Evolutionary conservation across 306 rosid genomes (phyloP).

Genomic region (Glycine tomentella): DNA sequence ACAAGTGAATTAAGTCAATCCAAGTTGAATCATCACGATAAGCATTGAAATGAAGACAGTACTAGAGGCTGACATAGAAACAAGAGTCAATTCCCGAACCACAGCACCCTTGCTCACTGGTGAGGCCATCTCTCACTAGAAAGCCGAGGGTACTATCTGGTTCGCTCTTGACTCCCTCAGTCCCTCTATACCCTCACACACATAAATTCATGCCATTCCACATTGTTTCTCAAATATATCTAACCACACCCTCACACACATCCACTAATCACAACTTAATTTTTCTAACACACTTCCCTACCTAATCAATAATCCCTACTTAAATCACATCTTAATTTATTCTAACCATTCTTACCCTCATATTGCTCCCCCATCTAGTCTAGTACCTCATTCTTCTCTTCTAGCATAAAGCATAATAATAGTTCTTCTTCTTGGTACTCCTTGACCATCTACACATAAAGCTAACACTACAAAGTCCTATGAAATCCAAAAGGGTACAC

Average conservation of each 20-base stretch:
- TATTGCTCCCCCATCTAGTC: not conserved
- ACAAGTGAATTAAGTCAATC: not conserved
- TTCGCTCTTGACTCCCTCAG: constrained; percentile 99
- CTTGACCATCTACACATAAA: not conserved
- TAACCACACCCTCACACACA: constrained; percentile 25
- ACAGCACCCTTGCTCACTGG: constrained; percentile 72
- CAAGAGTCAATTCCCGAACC: constrained; percentile 99
- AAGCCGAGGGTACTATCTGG: constrained; percentile 77
- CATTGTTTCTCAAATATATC: constrained; percentile 13
- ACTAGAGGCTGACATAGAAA: constrained; percentile 59
- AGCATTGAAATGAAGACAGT: constrained; percentile 41
- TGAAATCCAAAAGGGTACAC: constrained; percentile 23
- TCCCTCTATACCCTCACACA: constrained; percentile 50
- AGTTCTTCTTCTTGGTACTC: not conserved
- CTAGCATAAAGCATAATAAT: not conserved
- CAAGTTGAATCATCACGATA: constrained; percentile 20
- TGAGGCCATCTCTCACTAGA: constrained; percentile 37
- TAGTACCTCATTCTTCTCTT: not conserved
- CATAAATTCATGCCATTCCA: constrained; percentile 22
- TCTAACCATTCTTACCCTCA: constrained; percentile 35
- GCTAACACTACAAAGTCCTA: not conserved
- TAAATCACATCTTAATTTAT: constrained; percentile 24
- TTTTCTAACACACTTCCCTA: constrained; percentile 15
- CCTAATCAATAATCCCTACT: constrained; percentile 8
- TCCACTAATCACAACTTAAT: constrained; percentile 22